Conservation (phyloP, 768 basidiomycete species). For the Rhodocollybia butyracea region DNA sequence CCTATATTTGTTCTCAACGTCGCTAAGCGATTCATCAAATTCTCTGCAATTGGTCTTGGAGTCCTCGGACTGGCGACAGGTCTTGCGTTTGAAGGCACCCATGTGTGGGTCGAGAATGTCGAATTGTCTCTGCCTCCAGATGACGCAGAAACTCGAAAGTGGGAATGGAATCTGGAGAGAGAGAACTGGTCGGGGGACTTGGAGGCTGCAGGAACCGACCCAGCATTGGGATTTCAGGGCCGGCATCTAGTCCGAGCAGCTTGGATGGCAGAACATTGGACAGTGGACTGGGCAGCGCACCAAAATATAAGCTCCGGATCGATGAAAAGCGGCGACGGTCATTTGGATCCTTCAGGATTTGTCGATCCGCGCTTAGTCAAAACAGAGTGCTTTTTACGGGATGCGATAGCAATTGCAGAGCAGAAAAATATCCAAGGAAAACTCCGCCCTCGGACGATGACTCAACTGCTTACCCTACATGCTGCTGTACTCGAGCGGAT, state of each 20-base stretch:
- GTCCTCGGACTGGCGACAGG: slow-evolving; percentile 41
- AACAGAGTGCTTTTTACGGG: slow-evolving; percentile 51
- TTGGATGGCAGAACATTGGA: slow-evolving; percentile 73
- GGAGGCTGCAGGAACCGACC: slow-evolving; percentile 64
- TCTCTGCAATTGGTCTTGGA: slow-evolving; percentile 42
- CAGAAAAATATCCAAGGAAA: slow-evolving; percentile 31
- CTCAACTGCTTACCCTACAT: slow-evolving; percentile 53
- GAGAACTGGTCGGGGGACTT: slow-evolving; percentile 60
- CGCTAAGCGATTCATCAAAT: slow-evolving; percentile 46
- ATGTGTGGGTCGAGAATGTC: slow-evolving; percentile 63
- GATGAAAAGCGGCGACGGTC: slow-evolving; percentile 25
- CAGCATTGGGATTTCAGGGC: slow-evolving; percentile 57
- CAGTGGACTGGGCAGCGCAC: slow-evolving; percentile 57
- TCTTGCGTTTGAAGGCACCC: slow-evolving; percentile 52
- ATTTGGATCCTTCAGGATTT: slow-evolving; percentile 30
- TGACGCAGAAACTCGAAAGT: slow-evolving; percentile 52
- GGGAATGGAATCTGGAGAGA: slow-evolving; percentile 66
- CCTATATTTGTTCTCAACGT: slow-evolving; percentile 39
- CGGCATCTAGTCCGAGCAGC: slow-evolving; percentile 63
- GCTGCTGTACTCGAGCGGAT: slow-evolving; percentile 60
- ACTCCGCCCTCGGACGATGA: slow-evolving; percentile 47
- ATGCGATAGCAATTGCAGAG: slow-evolving; percentile 46
- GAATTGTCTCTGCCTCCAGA: slow-evolving; percentile 37
- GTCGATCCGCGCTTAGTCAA: slow-evolving; percentile 52
- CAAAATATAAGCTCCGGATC: slow-evolving; percentile 34